Conservation (phyloP, 441 rosid species). For the Populus hybrid region DNA sequence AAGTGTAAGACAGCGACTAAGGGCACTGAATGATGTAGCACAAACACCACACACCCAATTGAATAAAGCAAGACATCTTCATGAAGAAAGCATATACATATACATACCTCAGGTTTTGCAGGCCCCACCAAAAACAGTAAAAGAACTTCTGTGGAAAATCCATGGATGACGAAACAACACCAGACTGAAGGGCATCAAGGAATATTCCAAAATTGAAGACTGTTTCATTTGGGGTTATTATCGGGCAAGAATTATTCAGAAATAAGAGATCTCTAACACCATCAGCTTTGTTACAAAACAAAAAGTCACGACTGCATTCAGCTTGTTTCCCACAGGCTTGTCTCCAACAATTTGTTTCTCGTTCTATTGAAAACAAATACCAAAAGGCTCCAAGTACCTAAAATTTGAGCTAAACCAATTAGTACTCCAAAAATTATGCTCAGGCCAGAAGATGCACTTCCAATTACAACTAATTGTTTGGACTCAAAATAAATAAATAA, state of each 20-base stretch:
- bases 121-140: slow-evolving; percentile 93
- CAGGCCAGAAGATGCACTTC: neutral
- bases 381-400: slow-evolving; percentile 83
- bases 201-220: slow-evolving; percentile 70
- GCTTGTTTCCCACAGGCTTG: slow-evolving; percentile 40
- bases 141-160: slow-evolving; percentile 68
- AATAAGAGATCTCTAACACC: slow-evolving; percentile 5
- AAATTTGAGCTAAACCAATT: neutral
- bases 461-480: neutral
- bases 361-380: slow-evolving; percentile 77
- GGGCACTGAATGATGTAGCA: neutral
- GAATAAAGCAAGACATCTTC: neutral
- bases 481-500: neutral
- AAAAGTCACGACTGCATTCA: slow-evolving; percentile 17
- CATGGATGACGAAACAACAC: slow-evolving; percentile 50
- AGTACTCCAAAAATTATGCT: neutral
- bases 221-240: slow-evolving; percentile 40
- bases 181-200: slow-evolving; percentile 57
- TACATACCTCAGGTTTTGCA: slow-evolving; percentile 72
- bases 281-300: slow-evolving; percentile 41
- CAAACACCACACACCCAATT: neutral
- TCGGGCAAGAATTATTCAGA: slow-evolving; percentile 46
- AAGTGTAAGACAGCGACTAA: neutral
- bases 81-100: neutral
- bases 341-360: slow-evolving; percentile 77